Evolutionary conservation across 2,329 filamentous ascomycete species (phyloP).

Genomic region (Trichoderma oligosporum): DNA sequence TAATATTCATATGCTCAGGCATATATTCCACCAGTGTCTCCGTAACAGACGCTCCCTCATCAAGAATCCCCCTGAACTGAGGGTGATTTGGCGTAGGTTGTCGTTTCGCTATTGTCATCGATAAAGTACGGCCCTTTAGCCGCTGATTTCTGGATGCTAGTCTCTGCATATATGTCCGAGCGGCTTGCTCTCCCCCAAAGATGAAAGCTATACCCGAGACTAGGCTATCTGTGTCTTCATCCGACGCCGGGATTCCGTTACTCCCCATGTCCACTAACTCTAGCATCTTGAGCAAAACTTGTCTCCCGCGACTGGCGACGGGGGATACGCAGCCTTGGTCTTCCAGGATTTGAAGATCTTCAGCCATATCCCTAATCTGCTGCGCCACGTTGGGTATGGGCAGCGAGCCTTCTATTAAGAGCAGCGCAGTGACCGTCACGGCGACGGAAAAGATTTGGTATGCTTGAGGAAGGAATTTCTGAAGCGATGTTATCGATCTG

Average conservation of each 20-base stretch:
- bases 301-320: constrained; percentile 18
- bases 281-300: constrained; percentile 19
- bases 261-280: constrained; percentile 2
- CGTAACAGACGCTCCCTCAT: not conserved
- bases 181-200: constrained; percentile 19
- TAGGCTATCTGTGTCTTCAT: constrained; percentile 8
- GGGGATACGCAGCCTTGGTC: constrained; percentile 16
- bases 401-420: constrained; percentile 20
- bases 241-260: not conserved
- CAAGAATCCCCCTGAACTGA: not conserved
- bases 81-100: not conserved
- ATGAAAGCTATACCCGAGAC: constrained; percentile 16
- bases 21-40: not conserved
- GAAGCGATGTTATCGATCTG: constrained; percentile 10
- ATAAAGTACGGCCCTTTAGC: not conserved
- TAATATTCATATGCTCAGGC: constrained; percentile 1
- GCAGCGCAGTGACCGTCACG: constrained; percentile 19
- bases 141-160: not conserved
- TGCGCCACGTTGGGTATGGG: constrained; percentile 18
- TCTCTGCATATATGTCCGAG: constrained; percentile 17
- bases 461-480: constrained; percentile 19
- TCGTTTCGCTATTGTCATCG: not conserved
- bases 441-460: constrained; percentile 22
- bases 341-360: constrained; percentile 15
- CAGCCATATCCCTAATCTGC: constrained; percentile 19